phyloP scores from a whole-genome alignment of 1,284 basidiomycete species.

The Microbotryum silenes-acaulis region DNA sequence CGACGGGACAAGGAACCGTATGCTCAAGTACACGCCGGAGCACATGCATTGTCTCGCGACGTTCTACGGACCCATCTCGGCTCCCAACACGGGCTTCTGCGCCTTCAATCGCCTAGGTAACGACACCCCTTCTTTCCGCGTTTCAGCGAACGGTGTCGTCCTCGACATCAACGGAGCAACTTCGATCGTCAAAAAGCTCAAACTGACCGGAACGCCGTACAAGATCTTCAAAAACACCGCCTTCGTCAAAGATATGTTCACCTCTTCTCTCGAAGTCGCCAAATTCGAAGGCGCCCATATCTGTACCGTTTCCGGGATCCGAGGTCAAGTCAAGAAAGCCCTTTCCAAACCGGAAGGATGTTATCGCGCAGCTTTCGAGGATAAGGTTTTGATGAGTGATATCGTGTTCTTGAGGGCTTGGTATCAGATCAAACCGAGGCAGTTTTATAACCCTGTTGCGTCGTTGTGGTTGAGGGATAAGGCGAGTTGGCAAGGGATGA shows the following conservation, averaged over 20 bases:
- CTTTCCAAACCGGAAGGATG: slow-evolving; percentile 87
- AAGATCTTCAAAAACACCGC: slow-evolving; percentile 99
- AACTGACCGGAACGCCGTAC: slow-evolving; percentile 86
- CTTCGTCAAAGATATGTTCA: slow-evolving; percentile 98
- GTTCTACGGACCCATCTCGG: slow-evolving; percentile 82
- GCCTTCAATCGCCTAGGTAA: slow-evolving; percentile 80
- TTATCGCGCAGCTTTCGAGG: slow-evolving; percentile 94
- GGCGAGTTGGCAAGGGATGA: slow-evolving; percentile 77
- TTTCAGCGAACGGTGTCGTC: slow-evolving; percentile 90
- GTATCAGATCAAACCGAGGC: slow-evolving; percentile 90
- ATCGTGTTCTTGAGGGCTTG: slow-evolving; percentile 93
- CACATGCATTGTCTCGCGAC: slow-evolving; percentile 99
- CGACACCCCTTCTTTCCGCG: slow-evolving; percentile 67
- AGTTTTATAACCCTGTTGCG: slow-evolving; percentile 95
- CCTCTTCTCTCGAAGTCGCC: slow-evolving; percentile 81
- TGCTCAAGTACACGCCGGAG: slow-evolving; percentile 99
- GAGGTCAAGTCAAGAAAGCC: slow-evolving; percentile 95
- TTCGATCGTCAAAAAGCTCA: slow-evolving; percentile 97
- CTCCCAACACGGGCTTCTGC: slow-evolving; percentile 96
- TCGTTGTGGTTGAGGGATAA: slow-evolving; percentile 78
- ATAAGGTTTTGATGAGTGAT: slow-evolving; percentile 94
- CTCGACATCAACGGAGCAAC: slow-evolving; percentile 84
- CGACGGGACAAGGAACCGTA: slow-evolving; percentile 93
- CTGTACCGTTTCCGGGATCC: slow-evolving; percentile 87
- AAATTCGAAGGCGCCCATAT: slow-evolving; percentile 98